These are phyloP conservation scores for Xylaria grammica DNA, from an alignment of 495 filamentous ascomycete species.

Conservation along the genomic window DNA sequence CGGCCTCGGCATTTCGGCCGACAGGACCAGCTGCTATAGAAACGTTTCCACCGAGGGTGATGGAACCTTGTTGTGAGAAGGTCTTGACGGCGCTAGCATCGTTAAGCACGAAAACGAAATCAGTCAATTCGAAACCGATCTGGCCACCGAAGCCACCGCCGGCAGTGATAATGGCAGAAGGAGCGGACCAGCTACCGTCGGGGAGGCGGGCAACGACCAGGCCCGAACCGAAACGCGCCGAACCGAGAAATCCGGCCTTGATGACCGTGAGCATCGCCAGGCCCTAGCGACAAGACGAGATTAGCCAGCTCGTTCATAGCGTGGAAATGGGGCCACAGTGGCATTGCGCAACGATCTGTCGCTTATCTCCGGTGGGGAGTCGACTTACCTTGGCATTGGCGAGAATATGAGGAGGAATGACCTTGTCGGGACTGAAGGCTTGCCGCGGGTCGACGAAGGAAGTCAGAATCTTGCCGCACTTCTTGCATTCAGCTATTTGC, in stretches of 20 bases:
- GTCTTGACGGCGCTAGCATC: slow-evolving; percentile 89
- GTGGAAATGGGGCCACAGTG: not conserved
- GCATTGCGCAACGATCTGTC: not conserved
- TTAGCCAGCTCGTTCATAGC: not conserved
- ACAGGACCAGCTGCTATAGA: slow-evolving; percentile 93
- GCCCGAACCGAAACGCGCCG: slow-evolving; percentile 89
- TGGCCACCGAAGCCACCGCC: slow-evolving; percentile 96
- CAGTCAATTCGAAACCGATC: slow-evolving; percentile 96
- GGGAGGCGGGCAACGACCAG: slow-evolving; percentile 91
- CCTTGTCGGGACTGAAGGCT: slow-evolving; percentile 94
- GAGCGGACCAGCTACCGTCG: slow-evolving; percentile 93
- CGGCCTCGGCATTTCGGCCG: slow-evolving; percentile 93
- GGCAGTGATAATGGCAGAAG: slow-evolving; percentile 86
- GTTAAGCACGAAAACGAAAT: slow-evolving; percentile 99
- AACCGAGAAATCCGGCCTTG: slow-evolving; percentile 95
- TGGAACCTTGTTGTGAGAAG: slow-evolving; percentile 87
- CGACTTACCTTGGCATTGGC: slow-evolving; percentile 82
- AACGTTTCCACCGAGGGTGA: slow-evolving; percentile 95
- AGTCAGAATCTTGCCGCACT: slow-evolving; percentile 88
- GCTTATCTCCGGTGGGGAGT: slow-evolving; percentile 1
- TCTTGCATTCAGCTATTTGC: slow-evolving; percentile 80
- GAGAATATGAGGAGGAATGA: slow-evolving; percentile 91
- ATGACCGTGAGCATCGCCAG: slow-evolving; percentile 93
- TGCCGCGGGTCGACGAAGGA: slow-evolving; percentile 95
- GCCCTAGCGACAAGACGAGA: slow-evolving; percentile 60